phyloP scores from a whole-genome alignment of 2,329 filamentous ascomycete species.

The Fusarium sp. region DNA sequence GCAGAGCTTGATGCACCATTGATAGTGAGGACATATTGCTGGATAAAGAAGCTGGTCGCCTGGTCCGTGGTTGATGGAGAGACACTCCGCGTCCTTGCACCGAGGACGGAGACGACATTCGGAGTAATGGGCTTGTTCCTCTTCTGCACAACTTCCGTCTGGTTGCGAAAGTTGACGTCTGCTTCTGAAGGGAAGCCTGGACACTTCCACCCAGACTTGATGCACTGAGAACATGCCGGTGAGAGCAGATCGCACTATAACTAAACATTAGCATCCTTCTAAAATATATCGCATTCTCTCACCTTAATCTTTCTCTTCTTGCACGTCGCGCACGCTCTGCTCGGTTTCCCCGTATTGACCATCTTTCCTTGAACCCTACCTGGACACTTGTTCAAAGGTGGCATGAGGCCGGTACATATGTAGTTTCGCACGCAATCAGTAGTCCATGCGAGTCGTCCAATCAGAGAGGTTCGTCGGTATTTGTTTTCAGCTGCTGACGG shows the following conservation, averaged over 20 bases:
- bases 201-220: slow-evolving; percentile 28
- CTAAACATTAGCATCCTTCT: background rate
- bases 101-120: background rate
- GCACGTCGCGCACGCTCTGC: slow-evolving; percentile 32
- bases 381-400: background rate
- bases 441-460: background rate
- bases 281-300: background rate
- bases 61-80: slow-evolving; percentile 23
- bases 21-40: slow-evolving; percentile 24
- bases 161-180: slow-evolving; percentile 24
- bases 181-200: slow-evolving; percentile 17
- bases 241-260: slow-evolving; percentile 28
- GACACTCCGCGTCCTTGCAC: slow-evolving; percentile 8
- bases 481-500: background rate
- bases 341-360: slow-evolving; percentile 35
- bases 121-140: background rate
- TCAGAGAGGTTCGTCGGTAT: background rate
- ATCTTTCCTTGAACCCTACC: background rate
- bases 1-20: background rate
- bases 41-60: slow-evolving; percentile 33
- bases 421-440: background rate
- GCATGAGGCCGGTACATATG: background rate
- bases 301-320: slow-evolving; percentile 38
- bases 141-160: background rate
- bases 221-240: slow-evolving; percentile 32